Conservation (phyloP, 306 rosid species). For the Quercus aquifolioides region DNA sequence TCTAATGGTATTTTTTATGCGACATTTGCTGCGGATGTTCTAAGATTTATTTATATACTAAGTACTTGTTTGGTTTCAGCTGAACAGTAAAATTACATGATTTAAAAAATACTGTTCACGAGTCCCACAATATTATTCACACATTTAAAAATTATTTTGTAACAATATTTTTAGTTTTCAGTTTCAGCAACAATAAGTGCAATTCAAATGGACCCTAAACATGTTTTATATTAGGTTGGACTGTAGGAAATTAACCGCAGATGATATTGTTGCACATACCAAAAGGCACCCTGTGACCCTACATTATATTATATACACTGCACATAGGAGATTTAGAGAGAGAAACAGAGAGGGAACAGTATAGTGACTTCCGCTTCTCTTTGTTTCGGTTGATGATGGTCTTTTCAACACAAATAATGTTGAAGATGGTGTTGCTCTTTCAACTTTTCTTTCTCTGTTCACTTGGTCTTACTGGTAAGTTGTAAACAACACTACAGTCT, state of each 20-base stretch:
- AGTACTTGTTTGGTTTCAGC: no score
- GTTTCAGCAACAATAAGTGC: no score
- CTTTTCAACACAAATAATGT: slow-evolving; percentile 12
- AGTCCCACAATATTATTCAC: no score
- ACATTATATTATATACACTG: not conserved
- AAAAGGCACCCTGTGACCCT: not conserved
- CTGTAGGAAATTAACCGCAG: slow-evolving; percentile 3
- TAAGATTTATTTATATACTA: not conserved
- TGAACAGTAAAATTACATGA: no score
- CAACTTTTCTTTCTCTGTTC: slow-evolving; percentile 33
- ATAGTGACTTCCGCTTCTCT: not conserved
- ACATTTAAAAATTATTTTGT: no score
- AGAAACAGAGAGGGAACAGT: not conserved
- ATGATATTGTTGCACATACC: not conserved
- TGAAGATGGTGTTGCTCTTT: slow-evolving; percentile 39
- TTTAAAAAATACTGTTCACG: no score
- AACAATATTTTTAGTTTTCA: no score
- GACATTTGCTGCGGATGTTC: no score
- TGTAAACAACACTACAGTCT: not conserved
- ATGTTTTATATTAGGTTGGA: not conserved
- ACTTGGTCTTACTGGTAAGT: slow-evolving; percentile 48
- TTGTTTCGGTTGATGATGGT: not conserved
- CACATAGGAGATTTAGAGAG: not conserved
- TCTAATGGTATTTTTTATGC: not conserved
- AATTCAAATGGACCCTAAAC: no score